Percentiles rank a stretch among this genome's conserved stretches.
Conservation (phyloP, 768 basidiomycete genomes). For the Agrocybe pediades region DNA sequence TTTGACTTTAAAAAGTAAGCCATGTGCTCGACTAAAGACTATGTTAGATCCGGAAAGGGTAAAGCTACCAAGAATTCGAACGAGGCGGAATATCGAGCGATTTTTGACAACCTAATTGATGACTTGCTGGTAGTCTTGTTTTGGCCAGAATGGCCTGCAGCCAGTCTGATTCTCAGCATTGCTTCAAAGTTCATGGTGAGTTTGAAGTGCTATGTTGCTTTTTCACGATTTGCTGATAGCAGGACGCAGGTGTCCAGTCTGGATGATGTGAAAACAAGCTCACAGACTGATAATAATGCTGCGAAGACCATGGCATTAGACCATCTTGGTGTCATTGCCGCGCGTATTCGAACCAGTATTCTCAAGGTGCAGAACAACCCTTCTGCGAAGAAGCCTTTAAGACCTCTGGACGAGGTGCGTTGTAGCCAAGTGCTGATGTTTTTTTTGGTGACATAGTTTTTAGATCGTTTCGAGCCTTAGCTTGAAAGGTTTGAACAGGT, state of each 20-base stretch:
- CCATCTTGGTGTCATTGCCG: conserved; percentile 91
- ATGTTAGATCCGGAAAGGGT: conserved; percentile 75
- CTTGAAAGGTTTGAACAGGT: conserved; percentile 52
- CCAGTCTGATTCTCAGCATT: conserved; percentile 77
- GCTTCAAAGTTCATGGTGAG: conserved; percentile 83
- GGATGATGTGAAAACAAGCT: conserved; percentile 75
- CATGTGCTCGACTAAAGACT: not conserved
- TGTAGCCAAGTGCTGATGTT: not conserved
- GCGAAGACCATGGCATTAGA: conserved; percentile 90
- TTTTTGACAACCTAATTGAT: conserved; percentile 88
- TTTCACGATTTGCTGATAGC: not conserved
- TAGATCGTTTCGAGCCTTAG: conserved; percentile 59
- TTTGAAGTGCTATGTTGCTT: not conserved
- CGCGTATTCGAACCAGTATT: conserved; percentile 66
- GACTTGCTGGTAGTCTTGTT: conserved; percentile 88
- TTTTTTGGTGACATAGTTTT: not conserved
- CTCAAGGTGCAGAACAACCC: conserved; percentile 44
- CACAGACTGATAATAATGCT: conserved; percentile 74
- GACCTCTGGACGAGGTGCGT: conserved; percentile 73
- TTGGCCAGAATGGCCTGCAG: conserved; percentile 98
- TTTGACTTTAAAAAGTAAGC: no score
- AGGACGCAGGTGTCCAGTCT: conserved; percentile 71
- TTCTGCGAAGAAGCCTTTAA: conserved; percentile 41
- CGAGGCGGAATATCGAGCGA: conserved; percentile 90
- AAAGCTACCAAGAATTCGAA: conserved; percentile 89